A percentile compares a stretch with the other conserved stretches of the same genome.
Conservation (phyloP, 106 monocot genomes). For the Dioscorea zingiberensis region DNA sequence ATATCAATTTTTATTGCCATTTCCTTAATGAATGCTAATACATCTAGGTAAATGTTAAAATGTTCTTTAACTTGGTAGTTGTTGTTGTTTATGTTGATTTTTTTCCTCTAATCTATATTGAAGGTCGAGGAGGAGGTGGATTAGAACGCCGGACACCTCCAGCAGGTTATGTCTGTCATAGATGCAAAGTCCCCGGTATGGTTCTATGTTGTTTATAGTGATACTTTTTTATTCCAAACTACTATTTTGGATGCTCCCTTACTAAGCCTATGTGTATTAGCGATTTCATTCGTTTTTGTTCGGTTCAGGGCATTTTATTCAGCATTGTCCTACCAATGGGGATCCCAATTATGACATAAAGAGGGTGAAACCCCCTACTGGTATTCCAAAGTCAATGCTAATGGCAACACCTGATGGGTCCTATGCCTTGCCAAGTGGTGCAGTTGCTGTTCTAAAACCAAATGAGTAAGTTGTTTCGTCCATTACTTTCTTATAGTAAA, state of each 20-base stretch:
- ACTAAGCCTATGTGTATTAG: too few species aligned
- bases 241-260: too few species aligned
- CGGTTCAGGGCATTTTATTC: slow-evolving; percentile 82
- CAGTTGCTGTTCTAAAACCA: slow-evolving; percentile 89
- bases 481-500: too few species aligned
- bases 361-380: slow-evolving; percentile 80
- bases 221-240: too few species aligned
- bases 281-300: not conserved
- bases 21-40: not conserved
- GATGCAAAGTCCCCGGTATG: slow-evolving; percentile 95
- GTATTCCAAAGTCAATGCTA: slow-evolving; percentile 89
- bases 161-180: slow-evolving; percentile 85
- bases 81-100: not conserved
- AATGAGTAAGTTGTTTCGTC: slow-evolving; percentile 63
- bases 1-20: not conserved
- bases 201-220: not conserved
- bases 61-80: not conserved
- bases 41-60: too few species aligned
- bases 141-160: slow-evolving; percentile 79
- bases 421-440: slow-evolving; percentile 90
- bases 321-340: slow-evolving; percentile 89
- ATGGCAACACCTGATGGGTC: slow-evolving; percentile 94
- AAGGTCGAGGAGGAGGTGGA: slow-evolving; percentile 36
- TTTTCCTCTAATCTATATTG: slow-evolving; percentile 2
- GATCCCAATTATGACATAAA: slow-evolving; percentile 75